Evolutionary conservation across 1,284 basidiomycete species (phyloP), one percentile per base, ranked within the genome.

Genomic region (Phaffia rhodozyma): DNA sequence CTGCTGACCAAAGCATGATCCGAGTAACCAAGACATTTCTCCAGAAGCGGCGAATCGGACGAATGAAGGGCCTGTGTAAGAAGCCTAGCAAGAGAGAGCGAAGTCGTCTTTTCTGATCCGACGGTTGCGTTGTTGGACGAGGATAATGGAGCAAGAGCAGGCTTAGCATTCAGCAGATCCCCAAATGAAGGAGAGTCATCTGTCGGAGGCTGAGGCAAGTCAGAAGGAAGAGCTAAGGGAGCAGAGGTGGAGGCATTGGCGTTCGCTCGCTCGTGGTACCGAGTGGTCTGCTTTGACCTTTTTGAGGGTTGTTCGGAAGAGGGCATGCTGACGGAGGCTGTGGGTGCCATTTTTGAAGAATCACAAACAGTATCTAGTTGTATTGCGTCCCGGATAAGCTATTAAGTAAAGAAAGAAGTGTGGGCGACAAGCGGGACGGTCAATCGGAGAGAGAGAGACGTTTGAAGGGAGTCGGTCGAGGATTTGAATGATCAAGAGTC

Each of bases 61-160:
- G 94, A 97, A 74, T 99, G 94, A 55, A 99, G 78, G 0, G 96
- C 94, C 77, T 99, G 96, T 58, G 94, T 90, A 57, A 99, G 82
- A 20, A 94, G 93, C 60, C 92, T 86, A 29, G 94, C 91, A 61
- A 98, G 82, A 1, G 94, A 96, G 66, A 87, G 85, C 1, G 90
- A 85, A 54, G 89, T 89, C 50, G 60, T 58, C 23, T 48, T 32
- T 23, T 48, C 32, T 2, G 54, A 30, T 30, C 55, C 55, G 4
- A n/a, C 25, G n/a, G 30, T 38, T 32, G 61, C 38, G 25, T 59
- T 43, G n/a, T 23, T 20, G 20, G 34, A 9, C 18, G 30, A 32
- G 13, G 50, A n/a, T 20, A n/a, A 9, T 16, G 60, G 30, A 23
- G 57, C 38, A 43, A 55, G 54, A n/a, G 53, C 48, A 9, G 52